These are phyloP conservation scores for Erythrobasidium hasegawianum DNA, from an alignment of 1,284 basidiomycete species.

Conservation along the genomic window DNA sequence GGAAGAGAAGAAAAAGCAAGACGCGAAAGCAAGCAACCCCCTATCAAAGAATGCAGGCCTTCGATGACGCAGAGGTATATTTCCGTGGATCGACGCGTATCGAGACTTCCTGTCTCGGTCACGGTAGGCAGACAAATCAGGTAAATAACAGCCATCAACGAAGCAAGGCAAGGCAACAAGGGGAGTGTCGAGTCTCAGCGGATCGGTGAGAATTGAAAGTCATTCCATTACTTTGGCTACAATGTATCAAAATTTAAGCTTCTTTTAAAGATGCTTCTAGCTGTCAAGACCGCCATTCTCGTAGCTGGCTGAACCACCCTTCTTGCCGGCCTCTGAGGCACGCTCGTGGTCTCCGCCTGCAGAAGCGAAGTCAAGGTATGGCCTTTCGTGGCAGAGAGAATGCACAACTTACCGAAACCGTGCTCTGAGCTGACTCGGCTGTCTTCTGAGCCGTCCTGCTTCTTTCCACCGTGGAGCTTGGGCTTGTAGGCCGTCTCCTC, in stretches of 20 bases:
- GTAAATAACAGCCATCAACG: no score
- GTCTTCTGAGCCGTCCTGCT: slow-evolving; percentile 49
- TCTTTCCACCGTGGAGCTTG: slow-evolving; percentile 46
- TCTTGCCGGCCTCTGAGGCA: slow-evolving; percentile 29
- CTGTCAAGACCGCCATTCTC: slow-evolving; percentile 10
- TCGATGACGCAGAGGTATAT: neutral
- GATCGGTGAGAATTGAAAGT: no score
- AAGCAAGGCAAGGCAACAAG: no score
- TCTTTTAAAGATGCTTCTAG: neutral
- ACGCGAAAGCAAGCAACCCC: neutral
- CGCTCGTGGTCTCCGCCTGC: slow-evolving; percentile 22
- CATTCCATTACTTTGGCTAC: no score
- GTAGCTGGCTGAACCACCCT: slow-evolving; percentile 28
- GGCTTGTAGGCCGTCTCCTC: slow-evolving; percentile 47
- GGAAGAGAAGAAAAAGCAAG: neutral
- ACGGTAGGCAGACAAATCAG: no score
- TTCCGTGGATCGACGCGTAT: no score
- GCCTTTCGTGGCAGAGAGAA: no score
- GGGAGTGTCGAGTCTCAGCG: no score
- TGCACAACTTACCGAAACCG: slow-evolving; percentile 10
- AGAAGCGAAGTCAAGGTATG: no score
- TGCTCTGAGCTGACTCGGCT: slow-evolving; percentile 30
- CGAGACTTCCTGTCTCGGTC: no score
- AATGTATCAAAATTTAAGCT: no score
- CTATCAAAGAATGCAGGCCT: neutral